These are phyloP conservation scores for Plantago ovata DNA, from an alignment of 257 asterid species.

Conservation along the genomic window DNA sequence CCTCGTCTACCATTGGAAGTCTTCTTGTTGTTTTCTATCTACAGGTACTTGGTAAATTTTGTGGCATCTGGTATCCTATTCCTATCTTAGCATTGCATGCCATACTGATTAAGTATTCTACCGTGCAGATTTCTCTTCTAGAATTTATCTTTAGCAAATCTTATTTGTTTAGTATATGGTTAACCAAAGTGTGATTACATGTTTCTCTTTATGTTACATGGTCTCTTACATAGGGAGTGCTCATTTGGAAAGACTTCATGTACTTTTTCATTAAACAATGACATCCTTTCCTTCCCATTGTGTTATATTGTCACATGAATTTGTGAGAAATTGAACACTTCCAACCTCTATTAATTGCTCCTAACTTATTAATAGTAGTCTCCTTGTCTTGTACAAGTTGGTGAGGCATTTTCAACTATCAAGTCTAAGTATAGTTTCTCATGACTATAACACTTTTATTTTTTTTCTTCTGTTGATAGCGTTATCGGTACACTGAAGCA, in stretches of 20 bases:
- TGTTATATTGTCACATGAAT: no score
- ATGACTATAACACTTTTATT: constrained; percentile 17
- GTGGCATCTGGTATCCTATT: constrained; percentile 10
- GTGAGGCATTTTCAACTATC: not conserved
- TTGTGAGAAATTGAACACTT: no score
- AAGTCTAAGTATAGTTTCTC: constrained; percentile 6
- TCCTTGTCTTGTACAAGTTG: no score
- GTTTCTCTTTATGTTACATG: no score
- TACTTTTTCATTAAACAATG: no score
- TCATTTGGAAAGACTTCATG: no score
- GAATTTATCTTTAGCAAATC: not conserved
- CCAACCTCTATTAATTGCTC: no score
- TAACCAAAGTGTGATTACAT: no score
- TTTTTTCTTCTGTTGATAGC: constrained; percentile 40
- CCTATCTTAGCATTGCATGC: constrained; percentile 3
- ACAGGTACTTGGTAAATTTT: constrained; percentile 51
- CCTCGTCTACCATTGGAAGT: constrained; percentile 65
- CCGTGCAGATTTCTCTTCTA: not conserved
- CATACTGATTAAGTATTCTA: not conserved
- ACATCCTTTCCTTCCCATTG: no score
- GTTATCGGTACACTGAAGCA: constrained; percentile 79
- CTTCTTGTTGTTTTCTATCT: constrained; percentile 93
- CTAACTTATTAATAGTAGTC: no score
- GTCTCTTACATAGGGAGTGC: no score
- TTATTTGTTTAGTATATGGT: not conserved